Evolutionary conservation across 371 early-diverging fungal species (phyloP).

Genomic region (Rhizomucor pusillus): DNA sequence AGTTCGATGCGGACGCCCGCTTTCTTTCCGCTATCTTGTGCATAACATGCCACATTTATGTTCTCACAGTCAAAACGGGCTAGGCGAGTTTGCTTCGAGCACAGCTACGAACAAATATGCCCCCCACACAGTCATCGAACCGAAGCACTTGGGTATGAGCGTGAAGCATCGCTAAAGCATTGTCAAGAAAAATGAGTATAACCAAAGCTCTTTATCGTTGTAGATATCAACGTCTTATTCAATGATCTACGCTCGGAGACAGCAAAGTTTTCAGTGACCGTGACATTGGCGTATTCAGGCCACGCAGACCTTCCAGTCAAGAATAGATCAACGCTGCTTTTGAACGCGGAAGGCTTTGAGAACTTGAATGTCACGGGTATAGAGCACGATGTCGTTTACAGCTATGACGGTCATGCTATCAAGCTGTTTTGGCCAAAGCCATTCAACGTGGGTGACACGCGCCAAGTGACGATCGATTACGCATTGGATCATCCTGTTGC

Average conservation of each 20-base stretch:
- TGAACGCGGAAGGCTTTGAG: constrained; percentile 41
- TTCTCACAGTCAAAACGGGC: background rate
- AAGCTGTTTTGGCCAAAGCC: constrained; percentile 34
- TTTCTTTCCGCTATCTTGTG: constrained; percentile 1
- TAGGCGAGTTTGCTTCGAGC: constrained; percentile 18
- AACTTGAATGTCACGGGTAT: constrained; percentile 23
- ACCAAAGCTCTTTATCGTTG: too few relatives aligned
- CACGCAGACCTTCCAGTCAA: constrained; percentile 8
- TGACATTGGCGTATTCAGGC: constrained; percentile 31
- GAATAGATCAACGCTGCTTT: constrained; percentile 13
- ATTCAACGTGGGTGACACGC: constrained; percentile 23
- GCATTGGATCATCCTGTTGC: constrained; percentile 37
- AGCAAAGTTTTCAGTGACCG: constrained; percentile 17
- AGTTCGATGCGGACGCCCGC: background rate
- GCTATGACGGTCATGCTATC: constrained; percentile 44
- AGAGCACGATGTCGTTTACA: constrained; percentile 14
- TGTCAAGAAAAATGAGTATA: too few relatives aligned
- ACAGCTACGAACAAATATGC: constrained; percentile 36
- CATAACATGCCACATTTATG: constrained; percentile 11
- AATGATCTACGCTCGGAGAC: constrained; percentile 21
- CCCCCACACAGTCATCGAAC: constrained; percentile 39
- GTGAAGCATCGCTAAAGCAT: too few relatives aligned
- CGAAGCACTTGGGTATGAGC: constrained; percentile 41
- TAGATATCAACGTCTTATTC: constrained; percentile 37
- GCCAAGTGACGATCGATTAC: constrained; percentile 41